A percentile compares a stretch with the other conserved stretches of the same genome.
phyloP scores from a whole-genome alignment of 1,139 yeast genomes.

The Geotrichum aggregatum region DNA sequence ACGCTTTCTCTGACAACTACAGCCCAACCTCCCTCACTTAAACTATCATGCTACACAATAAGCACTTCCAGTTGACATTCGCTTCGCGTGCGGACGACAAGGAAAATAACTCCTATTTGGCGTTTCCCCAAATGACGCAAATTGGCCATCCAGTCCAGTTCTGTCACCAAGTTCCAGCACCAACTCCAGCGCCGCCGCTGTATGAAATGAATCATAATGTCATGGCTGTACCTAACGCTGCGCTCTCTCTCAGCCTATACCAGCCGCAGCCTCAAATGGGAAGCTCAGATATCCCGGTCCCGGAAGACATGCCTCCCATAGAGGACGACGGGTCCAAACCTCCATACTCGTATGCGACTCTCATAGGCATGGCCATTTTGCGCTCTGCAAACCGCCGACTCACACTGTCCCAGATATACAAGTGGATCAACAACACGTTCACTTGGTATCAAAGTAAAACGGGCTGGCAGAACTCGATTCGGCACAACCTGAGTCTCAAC shows the following conservation, averaged over 20 bases:
- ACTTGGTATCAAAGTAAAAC: slow-evolving; percentile 80
- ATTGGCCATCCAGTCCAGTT: not conserved
- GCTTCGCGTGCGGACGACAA: too few relatives aligned
- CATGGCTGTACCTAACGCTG: too few relatives aligned
- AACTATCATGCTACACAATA: too few relatives aligned
- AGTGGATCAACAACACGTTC: slow-evolving; percentile 87
- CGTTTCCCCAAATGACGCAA: too few relatives aligned
- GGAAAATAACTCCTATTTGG: too few relatives aligned
- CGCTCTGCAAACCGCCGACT: slow-evolving; percentile 72
- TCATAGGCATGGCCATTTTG: slow-evolving; percentile 89
- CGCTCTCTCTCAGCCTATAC: slow-evolving; percentile 1
- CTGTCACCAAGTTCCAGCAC: not conserved
- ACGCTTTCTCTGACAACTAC: not conserved
- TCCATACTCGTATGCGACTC: slow-evolving; percentile 88
- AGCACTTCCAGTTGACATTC: too few relatives aligned
- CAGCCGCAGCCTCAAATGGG: slow-evolving; percentile 14
- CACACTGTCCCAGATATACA: slow-evolving; percentile 84
- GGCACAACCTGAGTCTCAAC: slow-evolving; percentile 77
- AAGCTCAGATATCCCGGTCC: slow-evolving; percentile 32
- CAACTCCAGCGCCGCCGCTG: not conserved
- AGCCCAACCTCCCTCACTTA: not conserved
- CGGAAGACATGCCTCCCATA: slow-evolving; percentile 45
- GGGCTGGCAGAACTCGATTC: slow-evolving; percentile 93
- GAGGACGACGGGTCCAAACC: slow-evolving; percentile 61
- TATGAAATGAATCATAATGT: too few relatives aligned